Base-by-base conservation (phyloP, 2,329 filamentous ascomycete species). In the Colletotrichum plurivorum region DNA sequence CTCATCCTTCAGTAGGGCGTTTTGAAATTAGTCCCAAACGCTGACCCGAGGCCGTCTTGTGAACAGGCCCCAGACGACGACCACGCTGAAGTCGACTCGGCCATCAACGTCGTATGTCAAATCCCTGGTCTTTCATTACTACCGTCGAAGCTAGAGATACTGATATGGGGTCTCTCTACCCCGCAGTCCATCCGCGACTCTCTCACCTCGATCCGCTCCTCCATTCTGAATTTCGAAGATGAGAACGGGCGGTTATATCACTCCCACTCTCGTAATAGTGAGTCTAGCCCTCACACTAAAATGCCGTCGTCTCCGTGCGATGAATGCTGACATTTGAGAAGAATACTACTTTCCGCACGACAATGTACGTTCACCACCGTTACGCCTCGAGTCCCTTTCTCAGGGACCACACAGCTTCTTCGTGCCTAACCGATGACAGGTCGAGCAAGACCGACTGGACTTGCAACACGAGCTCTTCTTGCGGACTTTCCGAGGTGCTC, bases 401-500 rank as follows among this genome's bases (percentile, higher is more conserved):
- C n/a, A n/a, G n/a, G n/a, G n/a, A n/a, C n/a, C n/a, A n/a, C n/a
- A n/a, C n/a, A n/a, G n/a, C n/a, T n/a, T n/a, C n/a, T 20, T 20
- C 16, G 18, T 9, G 20, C 8, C 41, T 20, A 27, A 25, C 8
- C 41, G 0, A 0, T 18, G 1, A 9, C 31, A 68, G 65, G 54
- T 58, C 3, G 65, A 68, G 48, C 65, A 68, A 68, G 65, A 68
- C 9, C 53, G 65, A 5, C 52, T 67, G 74, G 79, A 82, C 61
- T 67, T 82, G 2, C 80, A 82, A 71, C 80, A 82, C 60, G 76
- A 81, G 41, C 71, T 81, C 0, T 80, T 78, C 41, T 48, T 72
- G 0, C 70, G 82, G 4, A 81, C 78, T 0, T 73, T 80, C 6
- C 73, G 76, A 2, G 76, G 76, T 3, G 76, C 77, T 16, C 73